Percentiles rank a stretch among this genome's conserved stretches.
Conservation (phyloP, 805 yeast species). For the Wickerhamiella siamensis region DNA sequence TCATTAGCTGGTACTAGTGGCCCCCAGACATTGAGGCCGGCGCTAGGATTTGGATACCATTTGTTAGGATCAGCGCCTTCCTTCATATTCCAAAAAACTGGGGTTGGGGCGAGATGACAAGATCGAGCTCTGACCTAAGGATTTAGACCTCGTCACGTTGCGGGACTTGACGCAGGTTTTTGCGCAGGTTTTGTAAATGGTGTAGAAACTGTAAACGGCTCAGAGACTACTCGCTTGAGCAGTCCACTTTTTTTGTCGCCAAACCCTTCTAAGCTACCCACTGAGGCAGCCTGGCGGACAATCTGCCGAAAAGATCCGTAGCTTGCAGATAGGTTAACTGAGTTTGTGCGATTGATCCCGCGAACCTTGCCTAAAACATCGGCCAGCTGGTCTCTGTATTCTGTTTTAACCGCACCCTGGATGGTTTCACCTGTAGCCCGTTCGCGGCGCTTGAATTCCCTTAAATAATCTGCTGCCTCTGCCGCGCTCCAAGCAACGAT, state of each 20-base stretch:
- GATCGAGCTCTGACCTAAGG: too few relatives aligned
- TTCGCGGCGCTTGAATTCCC: conserved; percentile 22
- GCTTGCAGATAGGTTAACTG: not conserved
- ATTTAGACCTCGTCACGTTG: too few relatives aligned
- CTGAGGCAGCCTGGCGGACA: not conserved
- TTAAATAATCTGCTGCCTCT: conserved; percentile 28
- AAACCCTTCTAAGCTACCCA: not conserved
- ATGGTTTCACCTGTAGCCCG: conserved; percentile 18
- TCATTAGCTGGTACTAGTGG: conserved; percentile 65
- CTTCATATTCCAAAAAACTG: not conserved
- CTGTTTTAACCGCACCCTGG: not conserved
- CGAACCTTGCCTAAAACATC: not conserved
- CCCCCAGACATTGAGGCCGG: conserved; percentile 52
- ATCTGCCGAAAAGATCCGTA: conserved; percentile 1
- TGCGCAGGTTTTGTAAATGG: too few relatives aligned
- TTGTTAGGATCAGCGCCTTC: conserved; percentile 1
- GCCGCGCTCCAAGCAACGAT: conserved; percentile 25
- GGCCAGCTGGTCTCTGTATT: not conserved
- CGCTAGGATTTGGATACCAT: conserved; percentile 32
- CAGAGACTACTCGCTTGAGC: not conserved
- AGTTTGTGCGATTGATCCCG: not conserved
- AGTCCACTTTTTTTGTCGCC: not conserved
- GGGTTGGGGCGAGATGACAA: too few relatives aligned
- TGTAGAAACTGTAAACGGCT: not conserved
- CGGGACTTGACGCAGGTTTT: too few relatives aligned